Evolutionary conservation across 2,329 filamentous ascomycete species (phyloP), one percentile per base, ranked within the genome.

Genomic region (Fusarium verrucosum): DNA sequence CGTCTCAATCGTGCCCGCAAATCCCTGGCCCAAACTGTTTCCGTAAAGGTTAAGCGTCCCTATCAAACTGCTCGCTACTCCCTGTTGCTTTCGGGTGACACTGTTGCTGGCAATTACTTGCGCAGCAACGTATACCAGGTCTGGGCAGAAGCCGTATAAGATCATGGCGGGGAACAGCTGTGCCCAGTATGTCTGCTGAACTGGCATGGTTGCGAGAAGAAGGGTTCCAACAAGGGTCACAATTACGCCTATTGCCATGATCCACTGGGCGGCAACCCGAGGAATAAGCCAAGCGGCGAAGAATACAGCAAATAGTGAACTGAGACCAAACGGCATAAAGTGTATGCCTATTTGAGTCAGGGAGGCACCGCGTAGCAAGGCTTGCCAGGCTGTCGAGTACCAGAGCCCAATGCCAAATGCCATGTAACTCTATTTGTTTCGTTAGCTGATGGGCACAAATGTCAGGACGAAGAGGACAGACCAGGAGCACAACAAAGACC

Each of bases 101-200:
- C 77, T 78, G 53, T 85, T 84, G 50, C 83, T 85, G 0, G 82
- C 81, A 50, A 85, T 83, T 6, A 86, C 81, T 57, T 85, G 81
- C 0, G 81, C 81, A 0, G 81, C 81, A 0, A 81, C 80, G 50
- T 80, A 84, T 7, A 83, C 76, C 4, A 85, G 78, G 57, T 85
- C 83, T 0, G 81, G 81, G 26, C 79, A 81, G 37, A 65, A 80
- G 4, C 73, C 67, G 7, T 65, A 65, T 1, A 79, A 25, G 1
- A 77, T 2, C 36, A 70, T 66, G 2, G 77, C 74, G 0, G 77
- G 80, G 45, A 85, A 84, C 0, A 72, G 62, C 51, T 78, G 76
- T 76, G 64, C 56, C 73, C 73, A 75, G 28, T 72, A 85, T 0
- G 70, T 76, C 58, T 83, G 80, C 3, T 81, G 74, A 7, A 74